Base-by-base conservation (phyloP, 257 asterid species). In the Solanum stenotomum region DNA sequence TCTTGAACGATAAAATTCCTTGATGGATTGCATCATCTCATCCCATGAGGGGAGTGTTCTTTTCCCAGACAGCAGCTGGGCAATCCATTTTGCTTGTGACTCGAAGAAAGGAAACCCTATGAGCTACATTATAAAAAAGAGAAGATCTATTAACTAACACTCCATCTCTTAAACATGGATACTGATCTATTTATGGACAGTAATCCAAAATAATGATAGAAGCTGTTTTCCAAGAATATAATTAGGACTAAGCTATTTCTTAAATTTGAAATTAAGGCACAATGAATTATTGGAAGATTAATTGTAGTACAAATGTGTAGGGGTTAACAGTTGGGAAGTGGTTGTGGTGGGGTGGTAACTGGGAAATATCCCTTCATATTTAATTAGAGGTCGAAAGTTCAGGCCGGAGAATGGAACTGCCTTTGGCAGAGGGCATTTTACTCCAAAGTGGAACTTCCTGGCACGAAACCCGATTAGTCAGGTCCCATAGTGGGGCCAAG, bases 81-180 rank as follows among this genome's bases (percentile, higher is more conserved):
- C 95, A 78, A 95, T 92, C 99, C 99, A 96, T 93, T 90, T 94
- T 92, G 97, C 99, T 96, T 96, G 99, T 88, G 98, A 92, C 92
- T 96, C 99, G 63, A 96, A 95, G 96, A 95, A 96, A 85, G 98
- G 98, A 78, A 96, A 94, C 78, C 96, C 98, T 89, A 95, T 91
- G 79, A 95, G 78, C 98, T 96, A 87, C 89, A 90, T 56, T 42
- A 87, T 89, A 77, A 34, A 52, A 49, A 72, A 40, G 81, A 49
- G 20, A 49, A 52, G 29, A 82, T 49, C 16, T 29, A 18, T 18
- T 77, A 77, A 40, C 56, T 12, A 12, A n/a, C 44, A 77, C 35
- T 77, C 23, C 84, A n/a, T 77, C 61, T 77, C 13, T 23, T n/a
- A 40, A 40, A 40, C 16, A n/a, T 16, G 14, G 29, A 15, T 31